Evolutionary conservation across 306 rosid genomes (phyloP), one percentile per base, ranked within the genome.

Genomic region (Vigna unguiculata): DNA sequence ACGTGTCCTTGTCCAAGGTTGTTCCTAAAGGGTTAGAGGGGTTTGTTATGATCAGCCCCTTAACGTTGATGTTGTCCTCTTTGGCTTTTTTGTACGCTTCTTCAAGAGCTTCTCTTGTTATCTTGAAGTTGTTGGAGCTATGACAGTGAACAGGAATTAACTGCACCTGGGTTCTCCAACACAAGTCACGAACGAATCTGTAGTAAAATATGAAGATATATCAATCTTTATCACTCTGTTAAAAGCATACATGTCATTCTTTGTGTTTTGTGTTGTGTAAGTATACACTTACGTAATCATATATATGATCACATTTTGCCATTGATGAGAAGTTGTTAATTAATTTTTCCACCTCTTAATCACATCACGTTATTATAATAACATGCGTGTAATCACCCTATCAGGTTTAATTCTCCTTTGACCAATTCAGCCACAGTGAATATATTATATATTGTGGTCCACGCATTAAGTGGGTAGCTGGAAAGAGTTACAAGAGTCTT

Each of bases 1-100:
- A 68, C 34, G 97, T 85, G 46, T 79, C 88, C 45, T 77, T 84
- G 77, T 90, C 95, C 4, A 89, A 7, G 41, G 84, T 87, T 1
- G 91, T 92, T 16, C 98, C 98, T 9, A 94, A 63, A 4, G 98
- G 98, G 74, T 94, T 92, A 36, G 98, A 94, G 1, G 98, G 98
- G 83, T 90, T 94, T 53, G 98, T 88, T 65, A 94, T 66, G 84
- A 94, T 66, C 76, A 94, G 22, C 6, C 98, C 98, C 72, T 85
- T 94, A 1, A 94, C 80, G 0, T 90, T 94, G 68, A 92, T 89
- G 52, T 84, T 83, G 60, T 78, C 49, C 6, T 85, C 82, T 80
- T 52, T 43, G 13, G 98, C 97, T 20, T 89, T 88, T 5, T 84
- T 68, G 36, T 92, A 89, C 4, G 97, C 86, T 79, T 19, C 69